A percentile compares a stretch with the other conserved stretches of the same genome.
phyloP scores from a whole-genome alignment of 2,329 filamentous ascomycete species.

The Pseudocercospora macadamiae region DNA sequence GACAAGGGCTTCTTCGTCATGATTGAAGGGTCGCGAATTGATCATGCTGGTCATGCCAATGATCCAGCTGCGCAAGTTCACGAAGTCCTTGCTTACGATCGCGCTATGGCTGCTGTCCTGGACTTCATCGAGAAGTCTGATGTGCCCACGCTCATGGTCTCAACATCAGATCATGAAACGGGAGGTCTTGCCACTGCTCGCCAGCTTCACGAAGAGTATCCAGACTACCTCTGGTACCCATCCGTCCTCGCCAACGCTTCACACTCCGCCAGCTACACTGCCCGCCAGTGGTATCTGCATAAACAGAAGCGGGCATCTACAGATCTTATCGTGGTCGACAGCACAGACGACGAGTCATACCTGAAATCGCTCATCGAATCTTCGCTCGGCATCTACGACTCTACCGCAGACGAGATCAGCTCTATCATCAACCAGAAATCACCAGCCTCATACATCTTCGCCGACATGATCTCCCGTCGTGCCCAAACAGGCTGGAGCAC shows the following conservation, averaged over 20 bases:
- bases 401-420: constrained; percentile 70
- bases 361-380: constrained; percentile 70
- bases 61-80: constrained; percentile 63
- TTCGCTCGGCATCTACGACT: constrained; percentile 75
- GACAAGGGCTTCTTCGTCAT: constrained; percentile 97
- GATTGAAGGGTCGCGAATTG: constrained; percentile 96
- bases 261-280: constrained; percentile 71
- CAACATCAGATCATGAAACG: constrained; percentile 95
- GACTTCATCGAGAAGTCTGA: constrained; percentile 79
- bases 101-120: constrained; percentile 77
- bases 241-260: constrained; percentile 78
- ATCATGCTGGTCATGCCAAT: constrained; percentile 78
- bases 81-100: constrained; percentile 95
- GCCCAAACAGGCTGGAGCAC: constrained; percentile 93
- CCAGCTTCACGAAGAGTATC: constrained; percentile 66
- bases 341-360: constrained; percentile 59
- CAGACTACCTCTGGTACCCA: constrained; percentile 80
- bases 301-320: constrained; percentile 24
- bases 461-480: constrained; percentile 83
- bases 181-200: constrained; percentile 82
- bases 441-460: constrained; percentile 65
- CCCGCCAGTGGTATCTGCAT: constrained; percentile 63
- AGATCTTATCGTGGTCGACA: constrained; percentile 21
- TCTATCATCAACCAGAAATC: constrained; percentile 59
- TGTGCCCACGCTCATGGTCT: constrained; percentile 78